phyloP scores from a whole-genome alignment of 768 basidiomycete species.

The Suillus weaverae region DNA sequence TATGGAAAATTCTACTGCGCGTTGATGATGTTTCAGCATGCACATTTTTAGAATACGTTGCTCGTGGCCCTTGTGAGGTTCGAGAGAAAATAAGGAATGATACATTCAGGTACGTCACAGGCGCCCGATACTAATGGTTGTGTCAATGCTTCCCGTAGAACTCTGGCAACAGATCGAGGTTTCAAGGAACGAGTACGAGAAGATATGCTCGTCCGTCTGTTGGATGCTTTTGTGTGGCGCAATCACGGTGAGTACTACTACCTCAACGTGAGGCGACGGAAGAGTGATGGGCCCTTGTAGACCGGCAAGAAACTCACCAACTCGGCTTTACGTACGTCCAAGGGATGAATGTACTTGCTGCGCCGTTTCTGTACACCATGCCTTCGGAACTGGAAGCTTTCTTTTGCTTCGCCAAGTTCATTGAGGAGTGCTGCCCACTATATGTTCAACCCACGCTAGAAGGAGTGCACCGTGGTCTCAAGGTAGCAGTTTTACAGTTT shows the following conservation, averaged over 20 bases:
- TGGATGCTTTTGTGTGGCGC: conserved; percentile 98
- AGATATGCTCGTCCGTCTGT: conserved; percentile 92
- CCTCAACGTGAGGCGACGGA: not conserved
- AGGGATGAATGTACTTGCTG: conserved; percentile 98
- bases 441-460: conserved; percentile 96
- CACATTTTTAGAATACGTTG: conserved; percentile 74
- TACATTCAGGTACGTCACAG: conserved; percentile 73
- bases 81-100: conserved; percentile 94
- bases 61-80: conserved; percentile 83
- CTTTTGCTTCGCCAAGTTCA: conserved; percentile 94
- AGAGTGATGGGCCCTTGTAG: conserved; percentile 35
- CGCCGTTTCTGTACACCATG: conserved; percentile 96
- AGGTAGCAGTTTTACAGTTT: conserved; percentile 50
- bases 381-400: conserved; percentile 99
- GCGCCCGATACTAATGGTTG: not conserved
- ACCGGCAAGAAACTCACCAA: conserved; percentile 74
- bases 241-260: conserved; percentile 62
- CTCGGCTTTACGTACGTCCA: conserved; percentile 96
- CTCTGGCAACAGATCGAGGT: conserved; percentile 93
- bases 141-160: conserved; percentile 45
- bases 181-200: conserved; percentile 97
- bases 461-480: conserved; percentile 92
- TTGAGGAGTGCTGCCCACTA: conserved; percentile 91
- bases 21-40: conserved; percentile 79
- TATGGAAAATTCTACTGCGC: conserved; percentile 93